Evolutionary conservation across 169 alveolate genomes (phyloP).

Genomic region (Hammondia hammondi): DNA sequence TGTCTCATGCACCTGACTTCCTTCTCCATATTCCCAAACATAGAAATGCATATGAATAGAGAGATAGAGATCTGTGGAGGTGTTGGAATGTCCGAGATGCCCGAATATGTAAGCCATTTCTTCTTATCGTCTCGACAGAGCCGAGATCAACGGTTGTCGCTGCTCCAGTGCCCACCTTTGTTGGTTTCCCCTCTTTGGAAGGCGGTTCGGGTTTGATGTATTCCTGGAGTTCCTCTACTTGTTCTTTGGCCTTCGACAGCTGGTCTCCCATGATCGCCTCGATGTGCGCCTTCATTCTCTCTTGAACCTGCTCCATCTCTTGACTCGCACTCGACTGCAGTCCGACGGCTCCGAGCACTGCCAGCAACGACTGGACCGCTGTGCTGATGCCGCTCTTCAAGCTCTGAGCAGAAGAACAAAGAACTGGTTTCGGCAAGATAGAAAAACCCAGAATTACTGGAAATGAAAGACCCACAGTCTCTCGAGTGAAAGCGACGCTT

Average conservation of each 20-base stretch:
- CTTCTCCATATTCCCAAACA: neutral
- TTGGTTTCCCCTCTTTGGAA: conserved; percentile 57
- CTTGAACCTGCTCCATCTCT: conserved; percentile 72
- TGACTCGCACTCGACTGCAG: conserved; percentile 78
- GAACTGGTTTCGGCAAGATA: too few species aligned
- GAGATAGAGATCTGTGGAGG: neutral
- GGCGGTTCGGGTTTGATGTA: conserved; percentile 59
- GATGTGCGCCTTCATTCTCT: conserved; percentile 73
- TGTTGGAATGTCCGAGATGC: neutral
- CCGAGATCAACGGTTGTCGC: neutral
- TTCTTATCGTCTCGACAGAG: neutral
- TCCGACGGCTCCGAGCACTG: conserved; percentile 80
- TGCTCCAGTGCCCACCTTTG: conserved; percentile 15
- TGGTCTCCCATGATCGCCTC: conserved; percentile 76
- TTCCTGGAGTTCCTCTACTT: conserved; percentile 66
- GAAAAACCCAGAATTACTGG: too few species aligned
- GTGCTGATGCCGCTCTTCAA: conserved; percentile 78
- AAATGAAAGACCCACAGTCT: too few species aligned
- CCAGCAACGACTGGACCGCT: conserved; percentile 78
- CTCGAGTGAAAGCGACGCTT: too few species aligned
- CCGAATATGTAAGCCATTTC: neutral
- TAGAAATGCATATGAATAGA: neutral
- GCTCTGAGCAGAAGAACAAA: conserved; percentile 45
- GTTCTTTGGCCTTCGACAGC: conserved; percentile 70
- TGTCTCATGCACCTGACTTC: too few species aligned